These are phyloP conservation scores for Coleophoma eucalyptorum DNA, from an alignment of 2,329 filamentous ascomycete species.

Conservation along the genomic window DNA sequence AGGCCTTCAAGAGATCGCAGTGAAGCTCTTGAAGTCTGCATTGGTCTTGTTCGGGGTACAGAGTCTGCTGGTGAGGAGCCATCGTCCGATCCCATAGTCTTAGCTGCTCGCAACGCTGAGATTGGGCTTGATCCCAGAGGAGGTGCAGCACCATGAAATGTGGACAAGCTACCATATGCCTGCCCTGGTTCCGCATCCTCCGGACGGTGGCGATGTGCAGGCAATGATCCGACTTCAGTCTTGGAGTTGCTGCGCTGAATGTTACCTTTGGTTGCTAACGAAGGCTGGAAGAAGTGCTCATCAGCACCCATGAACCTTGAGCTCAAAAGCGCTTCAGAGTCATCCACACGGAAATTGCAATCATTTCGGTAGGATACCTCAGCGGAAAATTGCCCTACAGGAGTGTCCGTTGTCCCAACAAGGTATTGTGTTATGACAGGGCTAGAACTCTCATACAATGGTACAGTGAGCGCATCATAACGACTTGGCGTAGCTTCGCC, in stretches of 20 bases:
- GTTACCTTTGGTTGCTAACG: slow-evolving; percentile 42
- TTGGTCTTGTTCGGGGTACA: slow-evolving; percentile 29
- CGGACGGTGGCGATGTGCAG: slow-evolving; percentile 50
- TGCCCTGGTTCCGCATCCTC: slow-evolving; percentile 62
- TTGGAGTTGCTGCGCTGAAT: slow-evolving; percentile 33
- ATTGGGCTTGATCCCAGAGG: slow-evolving; percentile 80
- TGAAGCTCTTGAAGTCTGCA: slow-evolving; percentile 25
- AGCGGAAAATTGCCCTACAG: slow-evolving; percentile 78
- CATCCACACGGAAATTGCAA: slow-evolving; percentile 87
- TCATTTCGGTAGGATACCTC: slow-evolving; percentile 82
- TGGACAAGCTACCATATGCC: slow-evolving; percentile 85
- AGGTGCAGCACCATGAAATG: slow-evolving; percentile 79
- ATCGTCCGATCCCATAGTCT: slow-evolving; percentile 55
- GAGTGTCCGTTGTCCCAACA: slow-evolving; percentile 82
- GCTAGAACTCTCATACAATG: slow-evolving; percentile 59
- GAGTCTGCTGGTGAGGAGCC: slow-evolving; percentile 53
- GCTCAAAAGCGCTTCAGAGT: slow-evolving; percentile 85
- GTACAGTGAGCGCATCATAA: slow-evolving; percentile 66
- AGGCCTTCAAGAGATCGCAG: slow-evolving; percentile 44
- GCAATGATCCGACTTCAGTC: slow-evolving; percentile 70
- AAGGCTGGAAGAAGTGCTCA: slow-evolving; percentile 81
- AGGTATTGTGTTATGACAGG: slow-evolving; percentile 71
- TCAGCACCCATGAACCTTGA: slow-evolving; percentile 92
- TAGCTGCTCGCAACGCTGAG: slow-evolving; percentile 72
- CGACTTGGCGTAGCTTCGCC: slow-evolving; percentile 47